phyloP scores from a whole-genome alignment of 345 rosid genomes.

The Camelina neglecta region DNA sequence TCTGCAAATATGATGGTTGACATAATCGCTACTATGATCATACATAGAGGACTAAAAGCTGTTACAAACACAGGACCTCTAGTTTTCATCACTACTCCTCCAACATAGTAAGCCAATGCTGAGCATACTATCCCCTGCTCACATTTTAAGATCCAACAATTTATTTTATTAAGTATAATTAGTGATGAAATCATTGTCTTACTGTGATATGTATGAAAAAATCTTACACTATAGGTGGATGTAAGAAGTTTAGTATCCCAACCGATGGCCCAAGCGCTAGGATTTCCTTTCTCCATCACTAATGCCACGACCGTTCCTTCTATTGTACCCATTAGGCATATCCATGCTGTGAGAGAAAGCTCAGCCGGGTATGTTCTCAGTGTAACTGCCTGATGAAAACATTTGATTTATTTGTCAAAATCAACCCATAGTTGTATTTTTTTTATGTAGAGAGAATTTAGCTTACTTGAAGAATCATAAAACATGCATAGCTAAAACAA shows the following conservation, averaged over 20 bases:
- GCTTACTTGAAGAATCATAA: slow-evolving; percentile 73
- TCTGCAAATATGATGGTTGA: slow-evolving; percentile 78
- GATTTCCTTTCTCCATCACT: slow-evolving; percentile 72
- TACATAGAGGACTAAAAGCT: slow-evolving; percentile 77
- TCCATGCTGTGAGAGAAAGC: slow-evolving; percentile 84
- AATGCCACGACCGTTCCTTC: slow-evolving; percentile 64
- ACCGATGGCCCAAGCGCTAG: slow-evolving; percentile 58
- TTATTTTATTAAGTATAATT: not conserved
- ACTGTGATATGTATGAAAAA: not conserved
- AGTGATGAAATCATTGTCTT: not conserved
- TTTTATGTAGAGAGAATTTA: too few relatives aligned
- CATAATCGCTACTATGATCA: slow-evolving; percentile 81
- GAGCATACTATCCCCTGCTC: slow-evolving; percentile 85
- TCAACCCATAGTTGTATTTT: not conserved
- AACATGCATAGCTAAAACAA: slow-evolving; percentile 75
- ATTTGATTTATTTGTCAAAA: not conserved
- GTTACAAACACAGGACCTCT: slow-evolving; percentile 93
- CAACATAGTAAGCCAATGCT: slow-evolving; percentile 75
- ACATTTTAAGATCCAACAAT: not conserved
- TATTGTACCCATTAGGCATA: slow-evolving; percentile 74
- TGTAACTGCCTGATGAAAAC: slow-evolving; percentile 62
- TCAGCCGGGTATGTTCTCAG: slow-evolving; percentile 71
- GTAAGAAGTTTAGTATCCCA: slow-evolving; percentile 84
- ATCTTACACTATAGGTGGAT: slow-evolving; percentile 66
- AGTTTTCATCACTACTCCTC: slow-evolving; percentile 76